phyloP scores from a whole-genome alignment of 2,329 filamentous ascomycete species.

The Aspergillus pseudotamarii region DNA sequence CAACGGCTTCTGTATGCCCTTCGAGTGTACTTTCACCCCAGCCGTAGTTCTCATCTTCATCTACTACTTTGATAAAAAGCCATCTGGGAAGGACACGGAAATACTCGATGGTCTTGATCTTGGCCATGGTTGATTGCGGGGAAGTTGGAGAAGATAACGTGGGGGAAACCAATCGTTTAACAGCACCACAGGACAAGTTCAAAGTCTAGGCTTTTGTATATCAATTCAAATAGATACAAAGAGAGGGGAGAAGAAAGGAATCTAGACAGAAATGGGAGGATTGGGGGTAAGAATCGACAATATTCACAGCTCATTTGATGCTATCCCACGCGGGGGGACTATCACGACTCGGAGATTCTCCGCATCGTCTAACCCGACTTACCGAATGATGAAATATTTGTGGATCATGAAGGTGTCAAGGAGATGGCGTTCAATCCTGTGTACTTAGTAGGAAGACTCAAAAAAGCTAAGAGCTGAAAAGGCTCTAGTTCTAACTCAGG shows the following conservation, averaged over 20 bases:
- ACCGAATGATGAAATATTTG: neutral
- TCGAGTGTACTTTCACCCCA: conserved; percentile 78
- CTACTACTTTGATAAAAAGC: conserved; percentile 77
- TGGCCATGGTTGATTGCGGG: conserved; percentile 54
- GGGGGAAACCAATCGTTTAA: neutral
- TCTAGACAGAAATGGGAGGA: too few species aligned
- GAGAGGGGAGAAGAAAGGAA: too few species aligned
- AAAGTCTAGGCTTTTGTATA: neutral
- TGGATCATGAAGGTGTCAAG: neutral
- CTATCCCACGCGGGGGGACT: neutral
- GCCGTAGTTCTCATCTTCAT: conserved; percentile 64
- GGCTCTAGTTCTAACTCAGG: neutral
- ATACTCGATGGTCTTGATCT: conserved; percentile 69
- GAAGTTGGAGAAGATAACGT: neutral
- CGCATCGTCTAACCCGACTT: neutral
- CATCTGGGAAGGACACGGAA: conserved; percentile 75
- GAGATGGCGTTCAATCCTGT: neutral
- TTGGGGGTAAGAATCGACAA: neutral
- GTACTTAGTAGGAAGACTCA: neutral
- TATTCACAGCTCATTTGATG: neutral
- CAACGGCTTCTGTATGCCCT: conserved; percentile 72
- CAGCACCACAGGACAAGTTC: neutral
- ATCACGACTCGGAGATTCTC: neutral
- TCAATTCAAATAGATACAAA: too few species aligned
- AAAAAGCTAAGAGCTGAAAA: neutral